A percentile compares a stretch with the other conserved stretches of the same genome.
Conservation (phyloP, 768 basidiomycete genomes). For the Leccinum incarnatum region DNA sequence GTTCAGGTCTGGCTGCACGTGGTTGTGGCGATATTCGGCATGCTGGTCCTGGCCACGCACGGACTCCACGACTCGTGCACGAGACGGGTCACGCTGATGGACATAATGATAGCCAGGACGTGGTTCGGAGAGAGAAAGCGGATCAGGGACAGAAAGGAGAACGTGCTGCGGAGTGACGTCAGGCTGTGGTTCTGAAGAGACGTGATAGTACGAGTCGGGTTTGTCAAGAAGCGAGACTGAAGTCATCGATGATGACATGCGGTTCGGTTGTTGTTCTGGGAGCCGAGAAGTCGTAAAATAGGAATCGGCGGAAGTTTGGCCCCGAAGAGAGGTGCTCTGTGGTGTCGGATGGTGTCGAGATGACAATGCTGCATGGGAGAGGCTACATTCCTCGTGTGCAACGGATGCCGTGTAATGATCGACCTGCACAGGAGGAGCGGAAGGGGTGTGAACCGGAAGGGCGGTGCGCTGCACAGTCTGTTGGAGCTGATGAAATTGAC, state of each 20-base stretch:
- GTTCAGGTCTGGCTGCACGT: constrained; percentile 19
- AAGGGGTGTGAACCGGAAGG: constrained; percentile 24
- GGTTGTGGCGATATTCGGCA: constrained; percentile 27
- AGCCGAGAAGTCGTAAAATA: constrained; percentile 27
- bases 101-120: constrained; percentile 29
- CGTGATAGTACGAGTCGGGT: constrained; percentile 26
- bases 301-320: constrained; percentile 18
- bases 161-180: constrained; percentile 29
- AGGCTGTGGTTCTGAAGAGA: constrained; percentile 27
- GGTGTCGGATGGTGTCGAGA: constrained; percentile 20
- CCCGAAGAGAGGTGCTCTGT: constrained; percentile 17
- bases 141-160: constrained; percentile 26
- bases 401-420: constrained; percentile 33
- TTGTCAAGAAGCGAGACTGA: constrained; percentile 27
- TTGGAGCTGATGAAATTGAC: constrained; percentile 34
- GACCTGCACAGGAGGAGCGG: constrained; percentile 34
- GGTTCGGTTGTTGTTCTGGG: constrained; percentile 22
- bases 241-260: constrained; percentile 29
- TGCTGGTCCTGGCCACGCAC: constrained; percentile 23
- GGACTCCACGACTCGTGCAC: constrained; percentile 26
- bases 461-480: constrained; percentile 26
- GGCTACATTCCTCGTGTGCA: constrained; percentile 30
- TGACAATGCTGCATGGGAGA: constrained; percentile 26
- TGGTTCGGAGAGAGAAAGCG: constrained; percentile 30
- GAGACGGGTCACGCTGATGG: constrained; percentile 25